Base-by-base conservation (phyloP, 2,329 filamentous ascomycete species). In the Fusarium acutatum region DNA sequence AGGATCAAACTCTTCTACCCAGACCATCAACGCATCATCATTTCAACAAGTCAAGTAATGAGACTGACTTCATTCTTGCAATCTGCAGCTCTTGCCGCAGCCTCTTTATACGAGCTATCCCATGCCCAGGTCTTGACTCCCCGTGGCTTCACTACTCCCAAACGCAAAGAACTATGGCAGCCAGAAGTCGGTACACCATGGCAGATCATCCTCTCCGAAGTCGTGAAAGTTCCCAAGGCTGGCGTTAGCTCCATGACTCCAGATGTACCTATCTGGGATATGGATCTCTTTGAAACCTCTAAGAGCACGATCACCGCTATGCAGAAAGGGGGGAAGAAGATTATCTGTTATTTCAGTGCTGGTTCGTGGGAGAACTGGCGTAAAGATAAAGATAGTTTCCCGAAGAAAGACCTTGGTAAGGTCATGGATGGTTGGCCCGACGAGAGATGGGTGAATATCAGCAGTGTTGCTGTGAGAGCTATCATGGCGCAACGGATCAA, bases 271-370 rank as follows among this genome's bases (percentile, higher is more conserved):
- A 82, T 91, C 24, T 82, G 77, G 63, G 80, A 82, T 65, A 60
- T 90, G 0, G 83, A 86, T 18, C 80, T 92, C 44, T 92, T 87
- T 77, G 90, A 92, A 75, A 90, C 81, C 61, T 40, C 71, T 18
- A 62, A 66, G 4, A 60, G 56, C 11, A 80, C 79, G 0, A 68
- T 76, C 91, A 85, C 90, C 64, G 82, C 90, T 11, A 88, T 91
- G 79, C 83, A 87, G 62, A 88, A 87, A 47, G 79, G 82, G 5
- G 87, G 86, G 8, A 88, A 88, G 74, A 90, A 88, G 61, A 88
- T 93, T 46, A 90, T 94, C 60, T 94, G 92, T 83, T 94, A 94
- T 81, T 94, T 94, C 82, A 92, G 89, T 44, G 91, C 90, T 0
- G 92, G 92, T 0, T 91, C 88, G 1, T 93, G 87, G 73, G 92